phyloP scores from a whole-genome alignment of 768 basidiomycete genomes.

The Trametes gibbosa region DNA sequence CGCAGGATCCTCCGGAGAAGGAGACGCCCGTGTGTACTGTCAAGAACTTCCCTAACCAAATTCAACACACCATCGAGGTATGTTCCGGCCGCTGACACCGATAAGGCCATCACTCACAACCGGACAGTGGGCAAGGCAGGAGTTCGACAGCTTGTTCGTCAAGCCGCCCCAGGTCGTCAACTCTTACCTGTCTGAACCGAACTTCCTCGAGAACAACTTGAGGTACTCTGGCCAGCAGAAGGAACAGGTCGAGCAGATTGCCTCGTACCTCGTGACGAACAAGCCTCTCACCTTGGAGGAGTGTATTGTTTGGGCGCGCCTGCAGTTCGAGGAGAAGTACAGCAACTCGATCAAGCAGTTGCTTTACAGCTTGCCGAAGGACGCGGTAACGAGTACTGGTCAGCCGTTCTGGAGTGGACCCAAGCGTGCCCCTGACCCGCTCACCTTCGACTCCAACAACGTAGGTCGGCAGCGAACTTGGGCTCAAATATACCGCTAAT shows the following conservation, averaged over 20 bases:
- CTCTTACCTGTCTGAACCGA: constrained; percentile 94
- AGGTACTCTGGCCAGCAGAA: constrained; percentile 91
- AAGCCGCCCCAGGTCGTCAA: constrained; percentile 94
- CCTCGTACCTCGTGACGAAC: constrained; percentile 85
- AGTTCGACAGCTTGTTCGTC: constrained; percentile 91
- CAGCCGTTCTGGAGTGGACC: constrained; percentile 99
- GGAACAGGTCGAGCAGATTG: constrained; percentile 85
- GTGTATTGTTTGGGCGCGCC: constrained; percentile 94
- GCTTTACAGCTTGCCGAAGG: constrained; percentile 91
- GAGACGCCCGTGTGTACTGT: constrained; percentile 95
- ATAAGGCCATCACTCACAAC: constrained; percentile 1
- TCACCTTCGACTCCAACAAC: constrained; percentile 82
- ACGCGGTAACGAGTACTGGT: constrained; percentile 85
- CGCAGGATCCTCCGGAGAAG: constrained; percentile 98
- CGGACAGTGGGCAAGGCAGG: constrained; percentile 84
- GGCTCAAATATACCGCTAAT: constrained; percentile 9
- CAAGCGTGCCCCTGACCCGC: constrained; percentile 91
- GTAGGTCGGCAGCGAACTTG: constrained; percentile 46
- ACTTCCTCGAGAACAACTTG: constrained; percentile 86
- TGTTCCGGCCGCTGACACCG: constrained; percentile 18
- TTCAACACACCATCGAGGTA: constrained; percentile 96
- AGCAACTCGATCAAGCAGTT: constrained; percentile 92
- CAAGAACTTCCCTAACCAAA: constrained; percentile 98
- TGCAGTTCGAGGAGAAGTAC: constrained; percentile 94
- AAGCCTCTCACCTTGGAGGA: constrained; percentile 96